phyloP scores from a whole-genome alignment of 805 yeast genomes.

The Starmerella powellii region DNA sequence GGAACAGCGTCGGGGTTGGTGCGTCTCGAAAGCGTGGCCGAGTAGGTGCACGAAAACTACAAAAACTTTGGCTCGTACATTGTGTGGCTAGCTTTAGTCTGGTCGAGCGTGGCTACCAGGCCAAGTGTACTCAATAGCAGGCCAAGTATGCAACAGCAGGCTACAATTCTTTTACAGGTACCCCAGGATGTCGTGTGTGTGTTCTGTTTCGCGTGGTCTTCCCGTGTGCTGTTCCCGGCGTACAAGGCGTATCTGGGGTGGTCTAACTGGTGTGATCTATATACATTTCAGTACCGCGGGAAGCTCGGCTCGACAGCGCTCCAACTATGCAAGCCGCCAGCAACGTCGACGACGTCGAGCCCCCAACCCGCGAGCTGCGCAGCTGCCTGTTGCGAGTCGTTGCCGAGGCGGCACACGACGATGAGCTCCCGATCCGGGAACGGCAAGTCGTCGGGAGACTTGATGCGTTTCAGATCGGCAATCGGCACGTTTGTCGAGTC shows the following conservation, averaged over 20 bases:
- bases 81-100: no score
- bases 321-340: slow-evolving; percentile 71
- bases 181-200: no score
- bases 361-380: slow-evolving; percentile 40
- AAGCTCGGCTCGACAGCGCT: slow-evolving; percentile 46
- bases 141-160: no score
- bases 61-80: no score
- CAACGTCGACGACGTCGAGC: slow-evolving; percentile 49
- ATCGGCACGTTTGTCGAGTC: slow-evolving; percentile 54
- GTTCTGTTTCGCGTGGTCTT: no score
- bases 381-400: slow-evolving; percentile 77
- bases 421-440: slow-evolving; percentile 31
- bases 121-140: no score
- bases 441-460: slow-evolving; percentile 23
- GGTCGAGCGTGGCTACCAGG: no score
- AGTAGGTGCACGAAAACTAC: no score
- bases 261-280: neutral
- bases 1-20: slow-evolving; percentile 42
- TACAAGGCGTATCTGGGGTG: no score
- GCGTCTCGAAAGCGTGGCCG: slow-evolving; percentile 27
- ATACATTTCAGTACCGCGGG: slow-evolving; percentile 45
- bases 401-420: slow-evolving; percentile 78
- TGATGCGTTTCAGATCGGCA: slow-evolving; percentile 33
- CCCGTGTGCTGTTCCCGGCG: no score
- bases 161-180: no score